Conservation (phyloP, 1,139 yeast genomes). For the Pichia sp. region DNA sequence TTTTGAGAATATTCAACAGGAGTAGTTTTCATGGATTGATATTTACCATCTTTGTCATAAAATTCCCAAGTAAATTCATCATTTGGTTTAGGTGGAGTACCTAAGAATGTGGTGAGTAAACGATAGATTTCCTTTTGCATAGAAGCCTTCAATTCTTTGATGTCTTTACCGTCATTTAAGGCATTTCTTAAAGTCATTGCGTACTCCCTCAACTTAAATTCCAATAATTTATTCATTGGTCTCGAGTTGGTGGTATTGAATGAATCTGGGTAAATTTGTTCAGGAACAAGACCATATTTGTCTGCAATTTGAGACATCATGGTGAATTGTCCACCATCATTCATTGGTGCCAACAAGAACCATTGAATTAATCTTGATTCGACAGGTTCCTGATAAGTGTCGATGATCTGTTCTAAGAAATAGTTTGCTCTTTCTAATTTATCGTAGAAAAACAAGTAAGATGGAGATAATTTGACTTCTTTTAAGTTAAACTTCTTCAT, state of each 20-base stretch:
- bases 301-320: slow-evolving; percentile 68
- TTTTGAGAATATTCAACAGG: slow-evolving; percentile 56
- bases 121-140: slow-evolving; percentile 58
- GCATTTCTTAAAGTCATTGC: slow-evolving; percentile 56
- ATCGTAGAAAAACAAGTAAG: slow-evolving; percentile 64
- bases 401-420: slow-evolving; percentile 66
- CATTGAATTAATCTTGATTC: slow-evolving; percentile 63
- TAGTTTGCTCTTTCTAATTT: slow-evolving; percentile 69
- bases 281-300: slow-evolving; percentile 75
- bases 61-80: slow-evolving; percentile 68
- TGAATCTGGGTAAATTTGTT: slow-evolving; percentile 62
- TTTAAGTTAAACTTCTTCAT: slow-evolving; percentile 57
- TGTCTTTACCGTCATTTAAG: slow-evolving; percentile 28
- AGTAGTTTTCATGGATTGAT: slow-evolving; percentile 43
- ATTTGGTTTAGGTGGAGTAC: slow-evolving; percentile 67
- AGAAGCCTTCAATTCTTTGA: slow-evolving; percentile 30
- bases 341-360: slow-evolving; percentile 52
- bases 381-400: slow-evolving; percentile 52
- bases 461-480: slow-evolving; percentile 68
- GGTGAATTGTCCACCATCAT: slow-evolving; percentile 84
- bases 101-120: slow-evolving; percentile 57
- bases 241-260: slow-evolving; percentile 54
- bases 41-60: slow-evolving; percentile 62
- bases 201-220: slow-evolving; percentile 64
- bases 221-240: slow-evolving; percentile 51